phyloP scores from a whole-genome alignment of 2,329 filamentous ascomycete species.

The Penicillium occitanis region DNA sequence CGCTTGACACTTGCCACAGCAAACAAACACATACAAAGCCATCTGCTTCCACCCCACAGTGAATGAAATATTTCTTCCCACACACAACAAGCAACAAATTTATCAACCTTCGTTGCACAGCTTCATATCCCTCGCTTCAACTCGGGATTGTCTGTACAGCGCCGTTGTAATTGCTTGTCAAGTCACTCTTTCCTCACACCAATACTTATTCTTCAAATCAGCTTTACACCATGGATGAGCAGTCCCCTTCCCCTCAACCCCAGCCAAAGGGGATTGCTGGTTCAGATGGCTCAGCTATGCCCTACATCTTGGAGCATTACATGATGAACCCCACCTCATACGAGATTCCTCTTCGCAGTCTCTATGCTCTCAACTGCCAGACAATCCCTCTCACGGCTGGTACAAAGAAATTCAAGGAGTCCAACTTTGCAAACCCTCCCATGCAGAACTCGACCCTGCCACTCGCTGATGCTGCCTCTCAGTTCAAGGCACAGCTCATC shows the following conservation, averaged over 20 bases:
- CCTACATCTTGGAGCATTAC: conserved; percentile 60
- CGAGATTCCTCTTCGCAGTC: conserved; percentile 65
- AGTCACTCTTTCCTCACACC: not conserved
- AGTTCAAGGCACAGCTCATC: conserved; percentile 45
- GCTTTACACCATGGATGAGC: conserved; percentile 2
- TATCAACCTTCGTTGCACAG: not conserved
- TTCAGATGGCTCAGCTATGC: conserved; percentile 45
- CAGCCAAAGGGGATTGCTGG: conserved; percentile 25
- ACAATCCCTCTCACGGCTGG: conserved; percentile 33
- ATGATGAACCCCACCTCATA: conserved; percentile 62
- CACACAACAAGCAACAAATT: not conserved
- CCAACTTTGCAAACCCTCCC: conserved; percentile 39
- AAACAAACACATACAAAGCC: conserved; percentile 1
- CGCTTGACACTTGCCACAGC: not conserved
- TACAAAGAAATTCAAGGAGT: conserved; percentile 30
- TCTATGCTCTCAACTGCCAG: conserved; percentile 66
- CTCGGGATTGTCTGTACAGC: not conserved
- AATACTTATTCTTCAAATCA: not conserved
- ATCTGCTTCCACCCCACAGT: not conserved
- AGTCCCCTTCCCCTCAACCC: conserved; percentile 24
- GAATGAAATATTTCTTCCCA: not conserved
- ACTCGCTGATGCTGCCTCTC: conserved; percentile 39
- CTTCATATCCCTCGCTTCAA: conserved; percentile 1
- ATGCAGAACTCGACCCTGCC: conserved; percentile 25
- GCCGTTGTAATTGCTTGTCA: not conserved